Evolutionary conservation across 2,329 filamentous ascomycete genomes (phyloP).

Genomic region (Aspergillus amoenus): DNA sequence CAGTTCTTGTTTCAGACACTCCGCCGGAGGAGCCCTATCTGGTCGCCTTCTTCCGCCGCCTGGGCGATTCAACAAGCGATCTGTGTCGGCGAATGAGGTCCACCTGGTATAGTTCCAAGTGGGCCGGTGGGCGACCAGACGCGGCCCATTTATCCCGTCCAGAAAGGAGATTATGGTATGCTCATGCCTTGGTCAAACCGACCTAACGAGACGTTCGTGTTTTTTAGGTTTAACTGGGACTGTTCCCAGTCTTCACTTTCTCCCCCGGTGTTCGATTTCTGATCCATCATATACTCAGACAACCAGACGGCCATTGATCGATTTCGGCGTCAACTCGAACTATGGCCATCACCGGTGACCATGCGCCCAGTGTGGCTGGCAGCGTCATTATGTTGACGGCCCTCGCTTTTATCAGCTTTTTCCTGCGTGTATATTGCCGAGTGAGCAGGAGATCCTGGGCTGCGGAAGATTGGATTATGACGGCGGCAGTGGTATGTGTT

Average conservation of each 20-base stretch:
- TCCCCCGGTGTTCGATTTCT: not conserved
- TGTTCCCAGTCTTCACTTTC: not conserved
- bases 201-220: not conserved
- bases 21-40: not conserved
- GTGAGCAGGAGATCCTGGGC: conserved; percentile 21
- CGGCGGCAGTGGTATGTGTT: conserved; percentile 19
- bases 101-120: not conserved
- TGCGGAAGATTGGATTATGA: conserved; percentile 26
- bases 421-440: conserved; percentile 21
- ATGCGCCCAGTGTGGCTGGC: conserved; percentile 20
- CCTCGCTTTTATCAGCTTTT: conserved; percentile 18
- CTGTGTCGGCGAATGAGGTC: not conserved
- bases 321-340: not conserved
- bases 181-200: not conserved
- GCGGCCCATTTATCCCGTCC: too few species aligned
- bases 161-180: too few species aligned
- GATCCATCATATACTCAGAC: not conserved
- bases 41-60: not conserved
- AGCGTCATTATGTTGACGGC: conserved; percentile 23
- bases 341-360: conserved; percentile 22
- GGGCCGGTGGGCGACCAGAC: not conserved
- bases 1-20: not conserved
- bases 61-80: not conserved
- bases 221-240: not conserved
- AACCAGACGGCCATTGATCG: not conserved